Percentiles rank a stretch among this genome's conserved stretches.
phyloP scores from a whole-genome alignment of 805 yeast species.

The Teunomyces tritomae region DNA sequence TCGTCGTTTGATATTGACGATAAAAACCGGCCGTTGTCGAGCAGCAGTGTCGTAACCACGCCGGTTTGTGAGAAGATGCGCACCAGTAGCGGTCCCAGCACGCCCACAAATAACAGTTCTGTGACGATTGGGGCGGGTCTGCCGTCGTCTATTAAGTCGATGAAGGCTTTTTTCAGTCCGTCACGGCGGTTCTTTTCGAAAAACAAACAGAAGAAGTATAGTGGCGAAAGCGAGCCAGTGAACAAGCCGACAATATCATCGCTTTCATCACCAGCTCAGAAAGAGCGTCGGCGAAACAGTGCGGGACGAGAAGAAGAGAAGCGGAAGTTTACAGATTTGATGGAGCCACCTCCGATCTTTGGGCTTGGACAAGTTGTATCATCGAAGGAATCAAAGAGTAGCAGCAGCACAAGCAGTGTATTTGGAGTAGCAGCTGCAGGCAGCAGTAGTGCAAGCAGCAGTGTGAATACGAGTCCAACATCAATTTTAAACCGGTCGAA shows the following conservation, averaged over 20 bases:
- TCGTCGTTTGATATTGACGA: not conserved
- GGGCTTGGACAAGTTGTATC: conserved; percentile 10
- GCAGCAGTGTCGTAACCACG: conserved; percentile 5
- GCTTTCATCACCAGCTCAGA: conserved; percentile 22
- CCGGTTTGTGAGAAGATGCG: conserved; percentile 1
- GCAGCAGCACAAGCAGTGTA: not conserved
- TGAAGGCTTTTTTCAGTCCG: conserved; percentile 37
- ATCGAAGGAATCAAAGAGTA: not conserved
- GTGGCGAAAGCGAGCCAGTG: not conserved
- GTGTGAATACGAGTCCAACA: conserved; percentile 2
- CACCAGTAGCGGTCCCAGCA: conserved; percentile 10
- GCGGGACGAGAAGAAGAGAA: conserved; percentile 8
- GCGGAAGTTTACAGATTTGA: conserved; percentile 22
- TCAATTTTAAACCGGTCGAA: not conserved
- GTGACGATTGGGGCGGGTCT: conserved; percentile 40
- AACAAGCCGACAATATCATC: conserved; percentile 32
- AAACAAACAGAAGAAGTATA: conserved; percentile 14
- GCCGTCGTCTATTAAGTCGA: conserved; percentile 27
- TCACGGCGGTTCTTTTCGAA: conserved; percentile 33
- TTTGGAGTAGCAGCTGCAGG: not conserved
- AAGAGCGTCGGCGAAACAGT: conserved; percentile 1
- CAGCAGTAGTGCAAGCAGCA: not conserved
- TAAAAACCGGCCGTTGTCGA: conserved; percentile 2
- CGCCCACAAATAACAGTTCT: conserved; percentile 25
- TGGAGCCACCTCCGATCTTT: conserved; percentile 40